Evolutionary conservation across 1,139 yeast genomes (phyloP).

Genomic region (Insectozyma bohioensis): DNA sequence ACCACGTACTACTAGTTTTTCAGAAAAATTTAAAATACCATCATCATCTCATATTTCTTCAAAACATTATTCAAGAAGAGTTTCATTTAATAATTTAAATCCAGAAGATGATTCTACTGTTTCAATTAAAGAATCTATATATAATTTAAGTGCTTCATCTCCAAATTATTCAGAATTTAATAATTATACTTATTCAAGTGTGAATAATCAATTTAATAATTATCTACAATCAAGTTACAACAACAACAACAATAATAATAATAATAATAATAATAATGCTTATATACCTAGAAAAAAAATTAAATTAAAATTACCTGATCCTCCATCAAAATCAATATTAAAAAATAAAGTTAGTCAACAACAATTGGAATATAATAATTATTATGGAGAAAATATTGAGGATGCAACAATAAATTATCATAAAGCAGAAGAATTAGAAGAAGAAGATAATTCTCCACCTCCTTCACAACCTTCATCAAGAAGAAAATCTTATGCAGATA

Average conservation of each 20-base stretch:
- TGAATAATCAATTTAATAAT: too few species aligned
- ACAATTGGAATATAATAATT: conserved; percentile 27
- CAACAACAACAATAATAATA: too few species aligned
- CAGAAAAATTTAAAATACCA: too few species aligned
- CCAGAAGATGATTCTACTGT: conserved; percentile 20
- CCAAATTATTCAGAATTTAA: background rate
- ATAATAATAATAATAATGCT: background rate
- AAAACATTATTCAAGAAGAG: conserved; percentile 32
- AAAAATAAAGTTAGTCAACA: conserved; percentile 37
- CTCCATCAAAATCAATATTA: conserved; percentile 42
- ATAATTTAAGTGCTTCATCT: conserved; percentile 5
- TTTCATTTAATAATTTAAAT: conserved; percentile 44
- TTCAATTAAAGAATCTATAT: conserved; percentile 10
- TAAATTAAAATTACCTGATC: conserved; percentile 21
- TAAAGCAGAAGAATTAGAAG: conserved; percentile 13
- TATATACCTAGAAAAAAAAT: conserved; percentile 11
- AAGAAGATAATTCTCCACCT: background rate
- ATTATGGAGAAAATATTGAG: conserved; percentile 25
- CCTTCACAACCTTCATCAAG: conserved; percentile 18
- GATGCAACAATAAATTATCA: conserved; percentile 23
- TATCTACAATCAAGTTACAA: too few species aligned
- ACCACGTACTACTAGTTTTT: too few species aligned
- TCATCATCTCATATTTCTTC: too few species aligned
- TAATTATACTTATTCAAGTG: background rate
- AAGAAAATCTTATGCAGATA: conserved; percentile 57